Evolutionary conservation across 2,329 filamentous ascomycete species (phyloP).

Genomic region (Pseudogymnoascus sp.): DNA sequence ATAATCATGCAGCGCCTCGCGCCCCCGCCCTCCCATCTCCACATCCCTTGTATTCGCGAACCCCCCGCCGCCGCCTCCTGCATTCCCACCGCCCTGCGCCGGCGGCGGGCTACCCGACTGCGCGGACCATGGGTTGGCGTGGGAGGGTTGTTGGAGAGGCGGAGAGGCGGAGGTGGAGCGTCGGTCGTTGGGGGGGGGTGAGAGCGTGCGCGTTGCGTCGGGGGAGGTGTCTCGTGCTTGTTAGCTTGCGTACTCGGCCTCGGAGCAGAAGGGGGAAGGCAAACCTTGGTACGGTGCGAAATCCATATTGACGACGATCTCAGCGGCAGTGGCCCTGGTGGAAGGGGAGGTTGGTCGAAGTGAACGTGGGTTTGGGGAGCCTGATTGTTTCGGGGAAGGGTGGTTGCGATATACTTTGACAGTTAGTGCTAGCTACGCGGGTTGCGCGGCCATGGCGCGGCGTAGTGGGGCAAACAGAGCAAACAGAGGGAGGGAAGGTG

Average conservation of each 20-base stretch:
- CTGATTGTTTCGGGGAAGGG: neutral
- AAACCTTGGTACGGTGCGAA: slow-evolving; percentile 82
- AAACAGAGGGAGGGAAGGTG: neutral
- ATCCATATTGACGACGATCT: slow-evolving; percentile 52
- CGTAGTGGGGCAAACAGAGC: neutral
- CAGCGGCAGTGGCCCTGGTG: neutral
- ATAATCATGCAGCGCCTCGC: slow-evolving; percentile 67
- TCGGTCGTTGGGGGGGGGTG: slow-evolving; percentile 46
- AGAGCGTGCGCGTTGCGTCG: slow-evolving; percentile 72
- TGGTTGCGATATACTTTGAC: slow-evolving; percentile 6
- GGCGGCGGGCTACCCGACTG: slow-evolving; percentile 15
- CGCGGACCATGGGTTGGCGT: slow-evolving; percentile 24
- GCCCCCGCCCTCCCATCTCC: slow-evolving; percentile 16
- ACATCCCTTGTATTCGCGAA: slow-evolving; percentile 12
- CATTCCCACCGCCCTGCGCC: slow-evolving; percentile 16
- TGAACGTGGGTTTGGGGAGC: neutral
- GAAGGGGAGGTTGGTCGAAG: neutral
- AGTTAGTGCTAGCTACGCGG: slow-evolving; percentile 2
- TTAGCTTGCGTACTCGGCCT: neutral
- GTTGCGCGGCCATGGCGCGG: slow-evolving; percentile 5
- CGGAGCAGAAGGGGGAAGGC: neutral
- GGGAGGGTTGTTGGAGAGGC: slow-evolving; percentile 37
- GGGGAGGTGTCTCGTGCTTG: slow-evolving; percentile 59
- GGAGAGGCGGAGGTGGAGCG: slow-evolving; percentile 47
- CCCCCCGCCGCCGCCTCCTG: slow-evolving; percentile 2